Percentiles rank a stretch among this genome's conserved stretches.
phyloP scores from a whole-genome alignment of 768 basidiomycete genomes.

The Suillus occidentalis region DNA sequence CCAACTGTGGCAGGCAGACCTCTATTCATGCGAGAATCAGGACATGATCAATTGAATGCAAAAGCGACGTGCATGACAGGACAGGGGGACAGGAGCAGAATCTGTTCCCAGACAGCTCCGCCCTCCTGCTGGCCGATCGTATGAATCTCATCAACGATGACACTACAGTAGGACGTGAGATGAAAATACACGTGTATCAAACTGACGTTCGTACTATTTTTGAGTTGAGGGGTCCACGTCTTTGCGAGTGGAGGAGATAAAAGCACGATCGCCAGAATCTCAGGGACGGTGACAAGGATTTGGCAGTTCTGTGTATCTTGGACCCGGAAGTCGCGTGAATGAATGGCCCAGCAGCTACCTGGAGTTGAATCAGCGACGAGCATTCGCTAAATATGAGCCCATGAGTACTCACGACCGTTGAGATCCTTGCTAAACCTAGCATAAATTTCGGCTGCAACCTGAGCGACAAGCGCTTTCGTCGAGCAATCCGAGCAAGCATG shows the following conservation, averaged over 20 bases:
- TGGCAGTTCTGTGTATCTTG: constrained; percentile 68
- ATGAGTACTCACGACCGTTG: constrained; percentile 39
- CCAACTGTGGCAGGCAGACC: constrained; percentile 76
- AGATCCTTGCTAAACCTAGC: constrained; percentile 63
- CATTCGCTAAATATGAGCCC: not conserved
- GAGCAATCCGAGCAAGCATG: too few species aligned
- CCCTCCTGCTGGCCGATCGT: constrained; percentile 69
- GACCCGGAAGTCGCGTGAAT: constrained; percentile 63
- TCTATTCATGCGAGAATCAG: constrained; percentile 30
- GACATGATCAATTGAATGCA: not conserved
- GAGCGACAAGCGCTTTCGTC: constrained; percentile 71
- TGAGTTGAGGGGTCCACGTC: constrained; percentile 62
- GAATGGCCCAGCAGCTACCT: constrained; percentile 66
- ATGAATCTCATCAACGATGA: constrained; percentile 59
- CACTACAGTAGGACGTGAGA: constrained; percentile 37
- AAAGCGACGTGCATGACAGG: constrained; percentile 59
- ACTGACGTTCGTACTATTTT: constrained; percentile 42
- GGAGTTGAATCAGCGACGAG: constrained; percentile 2
- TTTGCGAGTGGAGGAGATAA: constrained; percentile 64
- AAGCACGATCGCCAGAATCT: constrained; percentile 67
- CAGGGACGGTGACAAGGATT: constrained; percentile 73
- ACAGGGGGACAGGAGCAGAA: constrained; percentile 67
- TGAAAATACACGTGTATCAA: not conserved
- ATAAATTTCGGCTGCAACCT: constrained; percentile 74
- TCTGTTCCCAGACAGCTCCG: constrained; percentile 73